Base-by-base conservation (phyloP, 148 eudicot species). In the Rhododendron ferrugineum region DNA sequence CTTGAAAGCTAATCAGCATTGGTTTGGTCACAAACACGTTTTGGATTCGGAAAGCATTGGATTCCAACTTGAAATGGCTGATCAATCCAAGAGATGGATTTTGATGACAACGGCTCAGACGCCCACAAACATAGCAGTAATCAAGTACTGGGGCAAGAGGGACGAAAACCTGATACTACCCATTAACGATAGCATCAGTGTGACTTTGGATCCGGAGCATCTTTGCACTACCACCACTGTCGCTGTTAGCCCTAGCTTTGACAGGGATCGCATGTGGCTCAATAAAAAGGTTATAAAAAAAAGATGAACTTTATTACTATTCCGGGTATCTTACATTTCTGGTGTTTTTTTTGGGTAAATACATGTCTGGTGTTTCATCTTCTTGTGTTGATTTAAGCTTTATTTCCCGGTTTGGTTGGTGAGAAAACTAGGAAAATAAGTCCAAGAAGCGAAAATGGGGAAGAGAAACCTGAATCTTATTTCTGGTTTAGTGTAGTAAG, bases 211-310 rank as follows among this genome's bases (percentile, higher is more conserved):
- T 90, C 99, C 99, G 22, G 84, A 85, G 54, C 99, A 96, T 81
- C 95, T 96, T 62, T 96, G 99, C 85, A 96, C 99, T 78, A 97
- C 98, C 82, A 97, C 99, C 68, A 93, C 98, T 68, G 99, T 97
- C 47, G 92, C 98, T 83, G 98, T 95, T 16, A 91, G 95, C 85
- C 98, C 99, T 52, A 23, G 72, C 30, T 97, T 97, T 86, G 78
- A 84, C 42, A 89, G 90, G 32, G 99, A 97, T 87, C 95, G 99
- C 23, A 95, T 97, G 94, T 97, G 99, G 99, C 98, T 97, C 82
- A 97, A 95, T 89, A 95, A 93, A 87, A 92, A 95, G 96, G 99
- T 96, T 70, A 70, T 11, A 26, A 30, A 18, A 30, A 18, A 18
- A 56, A 56, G n/a, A 18, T 5, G 14, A n/a, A 66, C 73, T n/a